A percentile compares a stretch with the other conserved stretches of the same genome.
phyloP scores from a whole-genome alignment of 2,329 filamentous ascomycete species.

The Amylocarpus encephaloides region DNA sequence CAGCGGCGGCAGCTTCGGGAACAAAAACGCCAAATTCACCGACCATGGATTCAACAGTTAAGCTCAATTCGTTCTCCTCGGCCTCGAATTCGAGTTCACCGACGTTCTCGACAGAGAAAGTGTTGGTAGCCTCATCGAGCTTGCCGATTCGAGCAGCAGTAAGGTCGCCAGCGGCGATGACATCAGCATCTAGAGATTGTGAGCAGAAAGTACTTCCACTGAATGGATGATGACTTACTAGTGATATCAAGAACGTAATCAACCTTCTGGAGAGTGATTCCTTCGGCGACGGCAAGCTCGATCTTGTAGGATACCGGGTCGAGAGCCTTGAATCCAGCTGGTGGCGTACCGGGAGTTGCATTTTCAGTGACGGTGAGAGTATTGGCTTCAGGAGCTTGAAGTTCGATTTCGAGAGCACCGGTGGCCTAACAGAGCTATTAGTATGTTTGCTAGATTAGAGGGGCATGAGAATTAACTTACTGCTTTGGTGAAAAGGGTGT shows the following conservation, averaged over 20 bases:
- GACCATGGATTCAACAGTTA: constrained; percentile 18
- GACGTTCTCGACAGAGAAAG: constrained; percentile 34
- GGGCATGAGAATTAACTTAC: neutral
- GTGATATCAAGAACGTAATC: constrained; percentile 35
- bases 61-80: constrained; percentile 35
- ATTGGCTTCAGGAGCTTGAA: constrained; percentile 32
- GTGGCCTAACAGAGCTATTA: constrained; percentile 13
- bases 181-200: constrained; percentile 21
- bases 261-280: constrained; percentile 35
- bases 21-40: constrained; percentile 21
- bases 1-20: neutral
- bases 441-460: neutral
- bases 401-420: constrained; percentile 37
- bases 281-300: constrained; percentile 29
- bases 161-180: constrained; percentile 29
- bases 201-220: neutral
- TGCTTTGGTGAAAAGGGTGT: constrained; percentile 1
- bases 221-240: constrained; percentile 25
- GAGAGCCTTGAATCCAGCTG: constrained; percentile 34
- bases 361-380: constrained; percentile 36
- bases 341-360: constrained; percentile 31
- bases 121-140: constrained; percentile 32
- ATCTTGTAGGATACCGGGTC: constrained; percentile 35
- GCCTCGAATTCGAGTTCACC: constrained; percentile 39
- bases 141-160: constrained; percentile 33